Evolutionary conservation across 495 filamentous ascomycete genomes (phyloP).

Genomic region (Neurospora sp.): DNA sequence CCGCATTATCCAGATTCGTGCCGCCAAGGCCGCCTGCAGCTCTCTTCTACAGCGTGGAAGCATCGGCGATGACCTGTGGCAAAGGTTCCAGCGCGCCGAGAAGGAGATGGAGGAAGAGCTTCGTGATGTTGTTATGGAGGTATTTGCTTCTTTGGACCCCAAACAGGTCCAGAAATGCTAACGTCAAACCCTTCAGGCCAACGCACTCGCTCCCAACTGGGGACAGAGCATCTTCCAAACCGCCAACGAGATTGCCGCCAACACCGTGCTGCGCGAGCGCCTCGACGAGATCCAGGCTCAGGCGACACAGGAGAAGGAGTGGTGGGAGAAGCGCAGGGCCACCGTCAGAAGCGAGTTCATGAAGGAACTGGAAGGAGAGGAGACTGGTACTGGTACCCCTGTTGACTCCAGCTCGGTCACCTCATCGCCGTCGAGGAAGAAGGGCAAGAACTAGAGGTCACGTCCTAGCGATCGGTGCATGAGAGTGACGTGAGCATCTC

Average conservation of each 20-base stretch:
- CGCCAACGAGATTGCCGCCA: slow-evolving; percentile 72
- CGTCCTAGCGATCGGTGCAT: not conserved
- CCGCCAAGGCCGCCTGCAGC: slow-evolving; percentile 74
- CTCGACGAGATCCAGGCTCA: slow-evolving; percentile 70
- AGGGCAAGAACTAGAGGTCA: slow-evolving; percentile 58
- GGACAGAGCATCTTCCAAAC: slow-evolving; percentile 92
- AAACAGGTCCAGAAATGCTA: not conserved
- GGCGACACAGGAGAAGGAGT: slow-evolving; percentile 60
- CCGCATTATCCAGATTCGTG: slow-evolving; percentile 75
- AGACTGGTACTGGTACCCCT: not conserved
- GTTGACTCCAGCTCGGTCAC: not conserved
- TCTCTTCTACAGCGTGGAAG: slow-evolving; percentile 77
- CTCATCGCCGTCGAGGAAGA: slow-evolving; percentile 46
- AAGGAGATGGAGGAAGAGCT: slow-evolving; percentile 97
- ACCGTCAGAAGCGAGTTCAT: slow-evolving; percentile 67
- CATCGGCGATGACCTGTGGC: slow-evolving; percentile 94
- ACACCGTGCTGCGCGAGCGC: slow-evolving; percentile 60
- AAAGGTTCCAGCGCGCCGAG: slow-evolving; percentile 81
- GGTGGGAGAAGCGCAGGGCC: slow-evolving; percentile 78
- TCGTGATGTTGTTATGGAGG: slow-evolving; percentile 86
- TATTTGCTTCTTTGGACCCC: slow-evolving; percentile 22
- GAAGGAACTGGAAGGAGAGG: slow-evolving; percentile 66
- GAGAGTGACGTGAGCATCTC: not conserved
- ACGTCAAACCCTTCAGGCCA: slow-evolving; percentile 45
- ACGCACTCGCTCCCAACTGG: slow-evolving; percentile 78